Percentiles rank a stretch among this genome's conserved stretches.
These are phyloP conservation scores for Blumeria graminis DNA, from an alignment of 2,329 filamentous ascomycete species.

Conservation along the genomic window DNA sequence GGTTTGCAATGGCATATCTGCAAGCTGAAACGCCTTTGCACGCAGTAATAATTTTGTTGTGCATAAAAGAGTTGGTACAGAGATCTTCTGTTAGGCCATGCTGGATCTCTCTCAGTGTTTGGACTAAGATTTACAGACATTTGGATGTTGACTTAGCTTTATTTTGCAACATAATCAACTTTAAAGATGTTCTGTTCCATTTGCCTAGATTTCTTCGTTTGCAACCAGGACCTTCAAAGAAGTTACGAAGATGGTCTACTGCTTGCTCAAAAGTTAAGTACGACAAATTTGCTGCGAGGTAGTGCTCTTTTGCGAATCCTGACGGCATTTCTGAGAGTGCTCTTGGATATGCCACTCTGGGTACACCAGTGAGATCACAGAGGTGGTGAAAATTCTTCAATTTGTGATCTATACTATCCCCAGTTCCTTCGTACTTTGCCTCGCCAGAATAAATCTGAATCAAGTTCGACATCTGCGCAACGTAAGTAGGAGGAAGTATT, in stretches of 20 bases:
- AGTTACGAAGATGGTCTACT: constrained; percentile 1
- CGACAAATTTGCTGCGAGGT: neutral
- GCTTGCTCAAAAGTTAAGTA: neutral
- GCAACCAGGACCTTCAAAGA: constrained; percentile 3
- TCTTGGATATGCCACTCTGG: neutral
- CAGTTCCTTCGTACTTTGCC: neutral
- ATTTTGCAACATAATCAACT: neutral
- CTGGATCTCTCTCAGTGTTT: neutral
- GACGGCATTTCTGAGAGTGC: constrained; percentile 3
- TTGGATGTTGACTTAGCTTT: neutral
- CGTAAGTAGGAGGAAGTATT: neutral
- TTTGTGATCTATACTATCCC: constrained; percentile 1
- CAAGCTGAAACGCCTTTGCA: constrained; percentile 2
- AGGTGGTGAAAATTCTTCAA: constrained; percentile 2
- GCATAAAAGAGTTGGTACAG: neutral
- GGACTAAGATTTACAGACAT: neutral
- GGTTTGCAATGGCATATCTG: constrained; percentile 1
- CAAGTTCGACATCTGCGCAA: neutral
- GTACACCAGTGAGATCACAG: constrained; percentile 1
- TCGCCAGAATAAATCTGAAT: neutral
- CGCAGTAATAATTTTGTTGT: constrained; percentile 2
- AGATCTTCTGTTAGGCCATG: neutral
- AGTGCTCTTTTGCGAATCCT: constrained; percentile 2
- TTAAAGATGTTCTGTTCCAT: constrained; percentile 2
- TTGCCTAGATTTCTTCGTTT: neutral